Percentiles rank a stretch among this genome's conserved stretches.
Evolutionary conservation across 345 rosid genomes (phyloP).

Genomic region (Citrus hindsii): DNA sequence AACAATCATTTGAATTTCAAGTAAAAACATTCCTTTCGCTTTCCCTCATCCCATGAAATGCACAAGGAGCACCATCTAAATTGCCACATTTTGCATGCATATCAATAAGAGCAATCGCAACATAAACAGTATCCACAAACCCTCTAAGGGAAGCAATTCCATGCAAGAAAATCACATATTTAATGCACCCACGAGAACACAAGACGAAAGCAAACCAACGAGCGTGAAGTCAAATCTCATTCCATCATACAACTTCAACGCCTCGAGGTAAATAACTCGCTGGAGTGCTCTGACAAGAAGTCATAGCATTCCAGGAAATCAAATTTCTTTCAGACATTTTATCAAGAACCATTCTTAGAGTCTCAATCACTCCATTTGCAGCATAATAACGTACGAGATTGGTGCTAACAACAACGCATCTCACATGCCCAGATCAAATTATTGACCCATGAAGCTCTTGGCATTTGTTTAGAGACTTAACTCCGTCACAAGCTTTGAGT

Average conservation of each 20-base stretch:
- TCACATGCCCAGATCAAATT: conserved; percentile 29
- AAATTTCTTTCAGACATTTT: too few species aligned
- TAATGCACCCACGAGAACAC: conserved; percentile 54
- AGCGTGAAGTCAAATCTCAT: conserved; percentile 48
- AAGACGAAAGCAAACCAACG: conserved; percentile 59
- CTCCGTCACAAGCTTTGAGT: background rate
- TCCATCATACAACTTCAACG: conserved; percentile 29
- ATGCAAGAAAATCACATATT: conserved; percentile 44
- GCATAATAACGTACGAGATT: background rate
- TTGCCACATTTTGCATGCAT: conserved; percentile 64
- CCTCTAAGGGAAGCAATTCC: conserved; percentile 29
- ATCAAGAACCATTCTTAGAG: too few species aligned
- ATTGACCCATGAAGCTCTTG: conserved; percentile 46
- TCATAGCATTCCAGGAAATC: too few species aligned
- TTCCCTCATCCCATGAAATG: conserved; percentile 39
- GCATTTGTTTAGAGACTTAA: conserved; percentile 27
- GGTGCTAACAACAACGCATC: conserved; percentile 37
- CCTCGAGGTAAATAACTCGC: conserved; percentile 13
- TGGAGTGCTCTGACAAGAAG: too few species aligned
- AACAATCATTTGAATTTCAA: conserved; percentile 42
- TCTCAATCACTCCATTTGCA: too few species aligned
- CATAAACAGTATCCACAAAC: conserved; percentile 29
- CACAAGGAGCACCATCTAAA: conserved; percentile 32
- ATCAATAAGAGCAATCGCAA: conserved; percentile 60
- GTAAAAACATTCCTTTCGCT: conserved; percentile 36